Percentiles rank a stretch among this genome's conserved stretches.
Evolutionary conservation across 2,329 filamentous ascomycete species (phyloP).

Genomic region (Biscogniauxia sp.): DNA sequence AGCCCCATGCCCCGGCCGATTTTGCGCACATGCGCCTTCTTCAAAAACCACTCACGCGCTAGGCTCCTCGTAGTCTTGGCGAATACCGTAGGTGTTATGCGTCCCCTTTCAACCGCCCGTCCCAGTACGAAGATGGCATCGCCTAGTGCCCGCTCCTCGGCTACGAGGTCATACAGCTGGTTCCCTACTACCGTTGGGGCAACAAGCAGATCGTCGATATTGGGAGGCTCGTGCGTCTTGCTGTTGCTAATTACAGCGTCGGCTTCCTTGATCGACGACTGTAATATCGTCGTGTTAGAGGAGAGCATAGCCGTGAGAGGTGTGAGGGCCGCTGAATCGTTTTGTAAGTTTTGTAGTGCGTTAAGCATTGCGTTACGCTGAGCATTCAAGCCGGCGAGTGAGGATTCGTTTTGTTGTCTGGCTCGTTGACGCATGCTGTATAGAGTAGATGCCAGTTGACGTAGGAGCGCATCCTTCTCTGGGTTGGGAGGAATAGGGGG

Average conservation of each 20-base stretch:
- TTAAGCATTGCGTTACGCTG: conserved; percentile 75
- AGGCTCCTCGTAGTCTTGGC: conserved; percentile 73
- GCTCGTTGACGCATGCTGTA: conserved; percentile 66
- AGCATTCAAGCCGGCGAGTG: conserved; percentile 71
- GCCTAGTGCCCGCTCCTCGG: conserved; percentile 82
- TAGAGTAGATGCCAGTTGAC: conserved; percentile 70
- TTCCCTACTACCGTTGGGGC: conserved; percentile 90
- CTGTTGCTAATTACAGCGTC: conserved; percentile 74
- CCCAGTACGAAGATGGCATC: conserved; percentile 85
- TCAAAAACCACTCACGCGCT: conserved; percentile 77
- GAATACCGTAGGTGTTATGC: conserved; percentile 70
- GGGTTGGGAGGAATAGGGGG: conserved; percentile 94
- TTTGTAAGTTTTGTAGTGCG: conserved; percentile 67
- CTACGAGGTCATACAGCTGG: conserved; percentile 84
- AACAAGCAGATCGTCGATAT: conserved; percentile 88
- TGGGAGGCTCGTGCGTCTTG: conserved; percentile 65
- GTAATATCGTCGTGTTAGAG: conserved; percentile 76
- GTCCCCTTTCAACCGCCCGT: conserved; percentile 69
- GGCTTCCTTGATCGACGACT: conserved; percentile 73
- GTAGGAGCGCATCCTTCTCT: conserved; percentile 84
- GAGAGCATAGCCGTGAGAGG: conserved; percentile 69
- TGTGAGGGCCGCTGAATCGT: conserved; percentile 69
- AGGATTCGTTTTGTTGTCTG: conserved; percentile 69
- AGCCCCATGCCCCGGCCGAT: conserved; percentile 76
- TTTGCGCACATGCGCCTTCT: conserved; percentile 77